These are phyloP conservation scores for Haberlea rhodopensis DNA, from an alignment of 257 asterid species.

Conservation along the genomic window DNA sequence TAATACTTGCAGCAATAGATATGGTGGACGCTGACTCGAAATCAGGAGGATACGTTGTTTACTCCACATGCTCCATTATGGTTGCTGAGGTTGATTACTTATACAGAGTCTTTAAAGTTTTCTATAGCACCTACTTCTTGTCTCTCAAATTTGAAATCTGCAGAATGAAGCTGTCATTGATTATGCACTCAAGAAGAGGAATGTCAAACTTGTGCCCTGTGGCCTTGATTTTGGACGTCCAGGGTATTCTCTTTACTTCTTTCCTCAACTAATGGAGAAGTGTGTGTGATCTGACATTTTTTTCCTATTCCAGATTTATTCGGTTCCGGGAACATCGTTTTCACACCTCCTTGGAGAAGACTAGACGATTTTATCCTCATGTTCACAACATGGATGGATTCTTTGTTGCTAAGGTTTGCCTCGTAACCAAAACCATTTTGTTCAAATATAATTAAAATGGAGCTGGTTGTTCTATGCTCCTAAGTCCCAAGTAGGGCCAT, in stretches of 20 bases:
- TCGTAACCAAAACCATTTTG: conserved; percentile 7
- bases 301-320: conserved; percentile 46
- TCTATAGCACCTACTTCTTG: conserved; percentile 10
- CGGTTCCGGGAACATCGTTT: conserved; percentile 74
- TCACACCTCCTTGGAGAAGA: conserved; percentile 67
- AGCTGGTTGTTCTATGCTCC: not conserved
- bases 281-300: conserved; percentile 21
- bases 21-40: conserved; percentile 95
- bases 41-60: conserved; percentile 89
- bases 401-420: conserved; percentile 87
- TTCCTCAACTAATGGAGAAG: not conserved
- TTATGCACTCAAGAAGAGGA: conserved; percentile 91
- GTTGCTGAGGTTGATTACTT: conserved; percentile 76
- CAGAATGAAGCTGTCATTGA: conserved; percentile 98
- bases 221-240: conserved; percentile 96
- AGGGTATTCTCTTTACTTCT: conserved; percentile 47
- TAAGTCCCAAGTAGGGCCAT: not conserved
- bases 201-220: conserved; percentile 90
- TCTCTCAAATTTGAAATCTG: conserved; percentile 31
- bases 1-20: conserved; percentile 94
- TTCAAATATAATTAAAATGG: not conserved
- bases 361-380: conserved; percentile 90
- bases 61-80: conserved; percentile 95
- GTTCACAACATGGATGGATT: conserved; percentile 98
- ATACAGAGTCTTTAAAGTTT: conserved; percentile 9